Evolutionary conservation across 495 filamentous ascomycete genomes (phyloP).

Genomic region (Aspergillus taichungensis): DNA sequence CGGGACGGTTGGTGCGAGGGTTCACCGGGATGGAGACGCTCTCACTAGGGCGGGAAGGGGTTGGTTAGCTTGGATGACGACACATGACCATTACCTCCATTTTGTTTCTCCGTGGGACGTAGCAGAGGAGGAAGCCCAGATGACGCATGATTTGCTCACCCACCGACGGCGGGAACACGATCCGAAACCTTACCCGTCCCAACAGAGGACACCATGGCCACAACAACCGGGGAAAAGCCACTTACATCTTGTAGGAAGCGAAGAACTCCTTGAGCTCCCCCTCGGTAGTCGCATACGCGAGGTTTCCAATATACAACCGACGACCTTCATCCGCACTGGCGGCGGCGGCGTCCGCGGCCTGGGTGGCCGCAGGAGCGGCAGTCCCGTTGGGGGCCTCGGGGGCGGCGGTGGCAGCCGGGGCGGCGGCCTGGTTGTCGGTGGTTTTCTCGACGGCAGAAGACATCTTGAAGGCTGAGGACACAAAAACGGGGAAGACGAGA

Average conservation of each 20-base stretch:
- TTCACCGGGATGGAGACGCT: slow-evolving; percentile 98
- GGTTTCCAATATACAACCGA: slow-evolving; percentile 98
- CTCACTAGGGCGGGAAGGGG: slow-evolving; percentile 53
- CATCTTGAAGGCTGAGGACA: slow-evolving; percentile 46
- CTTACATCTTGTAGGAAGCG: slow-evolving; percentile 95
- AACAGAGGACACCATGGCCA: not conserved
- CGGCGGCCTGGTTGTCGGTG: slow-evolving; percentile 42
- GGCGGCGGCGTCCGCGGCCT: slow-evolving; percentile 76
- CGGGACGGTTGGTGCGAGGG: slow-evolving; percentile 93
- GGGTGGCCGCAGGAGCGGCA: slow-evolving; percentile 55
- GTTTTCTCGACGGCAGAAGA: slow-evolving; percentile 47
- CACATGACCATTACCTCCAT: no score
- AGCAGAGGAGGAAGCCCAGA: no score
- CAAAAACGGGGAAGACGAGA: slow-evolving; percentile 13
- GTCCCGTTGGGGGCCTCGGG: slow-evolving; percentile 71
- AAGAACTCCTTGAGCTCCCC: slow-evolving; percentile 99
- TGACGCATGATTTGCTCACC: no score
- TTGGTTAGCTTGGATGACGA: slow-evolving; percentile 6
- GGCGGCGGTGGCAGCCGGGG: slow-evolving; percentile 36
- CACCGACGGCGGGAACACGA: no score
- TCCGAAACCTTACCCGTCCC: not conserved
- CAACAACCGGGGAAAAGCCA: slow-evolving; percentile 18
- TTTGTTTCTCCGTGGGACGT: no score
- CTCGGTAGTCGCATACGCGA: slow-evolving; percentile 99
- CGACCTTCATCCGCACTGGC: slow-evolving; percentile 97